Evolutionary conservation across 768 basidiomycete genomes (phyloP).

Genomic region (Mrakia frigida): DNA sequence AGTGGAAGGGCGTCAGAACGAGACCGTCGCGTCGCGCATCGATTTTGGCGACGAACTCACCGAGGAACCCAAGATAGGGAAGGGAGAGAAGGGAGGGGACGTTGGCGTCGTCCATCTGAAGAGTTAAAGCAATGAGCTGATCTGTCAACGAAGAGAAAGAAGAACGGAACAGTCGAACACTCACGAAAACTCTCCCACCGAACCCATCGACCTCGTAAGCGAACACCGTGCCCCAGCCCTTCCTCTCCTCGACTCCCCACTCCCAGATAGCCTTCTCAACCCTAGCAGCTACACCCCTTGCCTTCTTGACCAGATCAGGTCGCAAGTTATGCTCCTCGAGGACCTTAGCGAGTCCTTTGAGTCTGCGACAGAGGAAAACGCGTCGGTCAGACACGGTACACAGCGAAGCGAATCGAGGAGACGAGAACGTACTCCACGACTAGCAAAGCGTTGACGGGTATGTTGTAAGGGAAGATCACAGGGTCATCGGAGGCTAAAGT

Average conservation of each 20-base stretch:
- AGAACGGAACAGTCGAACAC: background rate
- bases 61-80: constrained; percentile 70
- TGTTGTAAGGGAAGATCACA: constrained; percentile 65
- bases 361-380: constrained; percentile 7
- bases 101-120: constrained; percentile 71
- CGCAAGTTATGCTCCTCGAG: constrained; percentile 50
- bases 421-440: constrained; percentile 54
- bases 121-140: too few relatives aligned
- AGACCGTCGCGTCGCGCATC: background rate
- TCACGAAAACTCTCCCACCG: constrained; percentile 58
- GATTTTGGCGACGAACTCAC: constrained; percentile 21
- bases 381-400: too few relatives aligned
- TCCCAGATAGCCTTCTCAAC: constrained; percentile 32
- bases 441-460: constrained; percentile 76
- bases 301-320: background rate
- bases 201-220: constrained; percentile 64
- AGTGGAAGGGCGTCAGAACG: background rate
- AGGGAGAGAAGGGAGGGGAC: constrained; percentile 78
- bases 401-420: too few relatives aligned
- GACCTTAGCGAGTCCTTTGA: constrained; percentile 53
- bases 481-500: constrained; percentile 67
- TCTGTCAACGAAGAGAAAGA: background rate
- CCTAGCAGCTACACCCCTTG: background rate
- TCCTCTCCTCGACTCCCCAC: constrained; percentile 47
- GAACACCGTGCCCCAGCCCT: constrained; percentile 50